These are phyloP conservation scores for Yamadazyma diospyri DNA, from an alignment of 1,139 yeast species.

Conservation along the genomic window DNA sequence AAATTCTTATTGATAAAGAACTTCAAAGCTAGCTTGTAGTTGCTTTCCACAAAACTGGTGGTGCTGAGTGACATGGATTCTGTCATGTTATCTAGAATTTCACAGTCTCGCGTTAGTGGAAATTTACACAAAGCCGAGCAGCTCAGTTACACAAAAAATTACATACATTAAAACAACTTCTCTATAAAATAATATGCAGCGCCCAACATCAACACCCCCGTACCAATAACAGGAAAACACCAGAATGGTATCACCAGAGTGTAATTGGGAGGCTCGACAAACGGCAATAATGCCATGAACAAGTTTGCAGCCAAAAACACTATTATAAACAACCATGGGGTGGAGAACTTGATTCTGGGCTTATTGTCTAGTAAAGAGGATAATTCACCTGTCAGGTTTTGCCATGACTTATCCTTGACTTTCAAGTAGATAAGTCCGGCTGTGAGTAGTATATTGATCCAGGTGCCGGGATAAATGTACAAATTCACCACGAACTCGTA, in stretches of 20 bases:
- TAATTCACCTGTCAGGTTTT: slow-evolving; percentile 10
- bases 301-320: slow-evolving; percentile 48
- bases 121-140: too few relatives aligned
- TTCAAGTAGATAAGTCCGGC: slow-evolving; percentile 40
- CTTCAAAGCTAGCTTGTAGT: slow-evolving; percentile 36
- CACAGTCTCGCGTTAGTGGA: background rate
- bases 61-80: slow-evolving; percentile 11
- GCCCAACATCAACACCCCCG: slow-evolving; percentile 45
- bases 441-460: slow-evolving; percentile 44
- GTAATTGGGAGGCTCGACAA: slow-evolving; percentile 48
- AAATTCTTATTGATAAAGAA: slow-evolving; percentile 40
- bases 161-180: slow-evolving; percentile 1
- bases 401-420: slow-evolving; percentile 12
- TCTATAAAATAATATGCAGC: slow-evolving; percentile 27
- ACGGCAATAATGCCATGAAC: slow-evolving; percentile 55
- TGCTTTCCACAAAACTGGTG: slow-evolving; percentile 12
- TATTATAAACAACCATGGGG: slow-evolving; percentile 29
- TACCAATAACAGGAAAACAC: slow-evolving; percentile 55
- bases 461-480: slow-evolving; percentile 51
- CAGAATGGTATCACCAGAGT: slow-evolving; percentile 46
- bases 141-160: background rate
- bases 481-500: slow-evolving; percentile 48
- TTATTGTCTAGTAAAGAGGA: slow-evolving; percentile 20
- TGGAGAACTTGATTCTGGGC: slow-evolving; percentile 12
- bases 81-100: background rate